Evolutionary conservation across 441 rosid genomes (phyloP).

Genomic region (Euphorbia schlechtendalii): DNA sequence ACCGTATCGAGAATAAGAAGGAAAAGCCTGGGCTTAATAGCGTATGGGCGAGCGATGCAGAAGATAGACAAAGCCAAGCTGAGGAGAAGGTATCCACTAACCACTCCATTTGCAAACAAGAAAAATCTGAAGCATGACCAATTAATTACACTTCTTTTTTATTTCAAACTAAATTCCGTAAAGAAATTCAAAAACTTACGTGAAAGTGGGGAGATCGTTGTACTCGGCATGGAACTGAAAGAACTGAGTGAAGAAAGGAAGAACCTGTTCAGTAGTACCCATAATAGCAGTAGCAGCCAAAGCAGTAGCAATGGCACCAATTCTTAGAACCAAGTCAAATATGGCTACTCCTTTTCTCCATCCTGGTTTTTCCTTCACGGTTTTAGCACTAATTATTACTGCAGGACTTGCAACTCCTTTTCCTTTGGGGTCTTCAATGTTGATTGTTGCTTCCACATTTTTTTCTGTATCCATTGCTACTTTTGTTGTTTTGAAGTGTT

Average conservation of each 20-base stretch:
- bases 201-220: constrained; percentile 48
- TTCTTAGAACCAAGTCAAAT: constrained; percentile 52
- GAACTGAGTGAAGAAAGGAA: no score
- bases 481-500: no score
- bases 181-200: no score
- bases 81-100: constrained; percentile 53
- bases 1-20: constrained; percentile 58
- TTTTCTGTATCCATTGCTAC: constrained; percentile 28
- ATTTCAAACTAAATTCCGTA: no score
- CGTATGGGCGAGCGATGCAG: constrained; percentile 57
- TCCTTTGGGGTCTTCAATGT: constrained; percentile 16
- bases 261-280: constrained; percentile 60
- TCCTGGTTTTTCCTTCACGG: neutral
- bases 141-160: no score
- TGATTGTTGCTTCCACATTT: constrained; percentile 23
- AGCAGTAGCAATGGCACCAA: constrained; percentile 49
- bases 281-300: constrained; percentile 56
- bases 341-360: constrained; percentile 54
- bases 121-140: constrained; percentile 47
- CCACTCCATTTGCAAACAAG: constrained; percentile 46
- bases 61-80: constrained; percentile 72
- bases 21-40: constrained; percentile 48
- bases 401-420: constrained; percentile 1
- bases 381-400: constrained; percentile 8
- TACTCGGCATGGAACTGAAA: constrained; percentile 74